Evolutionary conservation across 148 eudicot species (phyloP), one percentile per base, ranked within the genome.

Genomic region (Fagopyrum homotropicum): DNA sequence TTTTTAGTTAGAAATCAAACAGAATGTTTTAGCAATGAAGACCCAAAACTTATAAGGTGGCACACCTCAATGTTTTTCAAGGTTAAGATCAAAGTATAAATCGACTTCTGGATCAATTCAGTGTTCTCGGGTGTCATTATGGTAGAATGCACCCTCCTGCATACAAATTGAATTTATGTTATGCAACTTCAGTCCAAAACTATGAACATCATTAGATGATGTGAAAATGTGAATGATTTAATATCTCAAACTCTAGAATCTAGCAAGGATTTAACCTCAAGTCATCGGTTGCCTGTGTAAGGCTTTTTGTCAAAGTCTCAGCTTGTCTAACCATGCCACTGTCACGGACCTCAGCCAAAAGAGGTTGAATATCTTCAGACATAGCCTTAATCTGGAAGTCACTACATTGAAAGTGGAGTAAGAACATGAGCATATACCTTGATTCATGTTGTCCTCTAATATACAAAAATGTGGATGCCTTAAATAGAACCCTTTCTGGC

Each of bases 341-440:
- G 63, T 88, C 88, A 51, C 86, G 95, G 79, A 91, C 88, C 81
- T 94, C 96, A 2, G 97, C 85, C 72, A 91, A 83, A 82, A 91
- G 79, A 84, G 98, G 98, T 84, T 94, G 95, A 77, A 89, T 80
- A 83, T 94, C 96, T 78, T 94, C 98, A 45, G 98, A 90, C 90
- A 94, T 90, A 83, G 91, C 97, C 85, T 86, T 80, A 70, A 94
- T 86, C 97, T 91, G 91, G 85, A 83, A 82, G 85, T 79, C 83
- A 86, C 89, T 85, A 89, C 86, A 93, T 80, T 83, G 84, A 77
- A 72, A 81, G 73, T 74, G 78, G 83, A 80, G 79, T 78, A 10
- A 80, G 73, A 69, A 85, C 78, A 81, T 79, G 78, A 79, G 81
- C 73, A 61, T 57, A 83, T 70, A 16, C 71, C 19, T 66, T 30